A percentile compares a stretch with the other conserved stretches of the same genome.
These are phyloP conservation scores for Aspergillus japonicus DNA, from an alignment of 2,329 filamentous ascomycete species.

Conservation along the genomic window DNA sequence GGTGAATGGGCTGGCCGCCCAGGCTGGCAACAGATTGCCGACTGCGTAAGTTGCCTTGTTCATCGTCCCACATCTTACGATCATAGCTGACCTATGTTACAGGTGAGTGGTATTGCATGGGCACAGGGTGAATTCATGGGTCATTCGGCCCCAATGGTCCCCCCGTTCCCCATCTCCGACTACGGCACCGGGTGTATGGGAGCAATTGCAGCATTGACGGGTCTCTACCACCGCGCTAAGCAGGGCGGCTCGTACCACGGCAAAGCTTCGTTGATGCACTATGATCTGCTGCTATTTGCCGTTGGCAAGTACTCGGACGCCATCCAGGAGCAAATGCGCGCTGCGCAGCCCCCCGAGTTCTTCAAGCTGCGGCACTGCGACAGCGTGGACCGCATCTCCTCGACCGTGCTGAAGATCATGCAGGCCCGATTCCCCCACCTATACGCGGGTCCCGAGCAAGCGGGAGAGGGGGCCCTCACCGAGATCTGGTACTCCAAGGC, in stretches of 20 bases:
- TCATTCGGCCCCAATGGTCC: slow-evolving; percentile 39
- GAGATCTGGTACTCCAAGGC: slow-evolving; percentile 44
- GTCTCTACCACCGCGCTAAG: slow-evolving; percentile 62
- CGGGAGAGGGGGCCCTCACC: slow-evolving; percentile 44
- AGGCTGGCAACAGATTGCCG: slow-evolving; percentile 71
- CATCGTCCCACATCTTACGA: neutral
- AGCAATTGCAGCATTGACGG: slow-evolving; percentile 64
- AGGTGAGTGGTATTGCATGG: slow-evolving; percentile 45
- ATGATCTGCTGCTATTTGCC: slow-evolving; percentile 64
- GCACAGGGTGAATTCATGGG: slow-evolving; percentile 45
- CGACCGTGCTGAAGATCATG: slow-evolving; percentile 58
- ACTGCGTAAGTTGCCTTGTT: slow-evolving; percentile 51
- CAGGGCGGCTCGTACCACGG: slow-evolving; percentile 66
- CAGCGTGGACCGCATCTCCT: slow-evolving; percentile 65
- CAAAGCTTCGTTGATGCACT: slow-evolving; percentile 64
- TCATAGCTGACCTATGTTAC: slow-evolving; percentile 9
- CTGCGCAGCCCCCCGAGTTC: slow-evolving; percentile 53
- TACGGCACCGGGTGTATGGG: slow-evolving; percentile 73
- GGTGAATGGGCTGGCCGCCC: slow-evolving; percentile 63
- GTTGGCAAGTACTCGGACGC: slow-evolving; percentile 57
- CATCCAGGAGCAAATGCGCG: slow-evolving; percentile 54
- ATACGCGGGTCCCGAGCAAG: slow-evolving; percentile 40
- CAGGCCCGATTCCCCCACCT: slow-evolving; percentile 54
- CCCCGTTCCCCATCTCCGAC: slow-evolving; percentile 55
- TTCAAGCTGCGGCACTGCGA: slow-evolving; percentile 59